Conservation (phyloP, 2,329 filamentous ascomycete genomes). For the Colletotrichum siamense region DNA sequence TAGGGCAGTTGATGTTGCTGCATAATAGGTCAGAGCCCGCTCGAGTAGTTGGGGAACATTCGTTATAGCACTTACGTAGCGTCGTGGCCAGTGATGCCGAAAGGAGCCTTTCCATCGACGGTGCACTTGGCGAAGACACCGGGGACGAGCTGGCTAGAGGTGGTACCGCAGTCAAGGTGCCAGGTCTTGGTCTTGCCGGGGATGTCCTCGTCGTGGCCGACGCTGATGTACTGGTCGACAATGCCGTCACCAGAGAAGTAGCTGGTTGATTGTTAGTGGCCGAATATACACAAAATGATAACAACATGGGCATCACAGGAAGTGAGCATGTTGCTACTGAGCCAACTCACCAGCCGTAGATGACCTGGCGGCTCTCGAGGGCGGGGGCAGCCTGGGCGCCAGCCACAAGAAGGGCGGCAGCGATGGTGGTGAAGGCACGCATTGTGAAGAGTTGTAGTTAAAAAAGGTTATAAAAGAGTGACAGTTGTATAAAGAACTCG, state of each 20-base stretch:
- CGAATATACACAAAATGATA: neutral
- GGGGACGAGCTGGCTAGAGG: neutral
- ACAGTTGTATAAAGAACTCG: neutral
- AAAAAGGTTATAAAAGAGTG: neutral
- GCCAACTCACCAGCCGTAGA: conserved; percentile 3
- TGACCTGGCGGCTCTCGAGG: neutral
- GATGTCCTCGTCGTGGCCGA: neutral
- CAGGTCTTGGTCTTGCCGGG: neutral
- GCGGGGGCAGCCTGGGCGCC: conserved; percentile 2
- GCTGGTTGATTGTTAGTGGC: neutral
- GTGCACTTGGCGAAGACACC: conserved; percentile 19
- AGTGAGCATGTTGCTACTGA: neutral
- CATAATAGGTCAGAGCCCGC: neutral
- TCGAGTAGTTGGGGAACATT: no score
- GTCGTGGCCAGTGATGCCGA: neutral
- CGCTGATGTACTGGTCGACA: neutral
- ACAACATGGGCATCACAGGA: neutral
- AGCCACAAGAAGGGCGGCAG: neutral
- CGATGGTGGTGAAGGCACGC: neutral
- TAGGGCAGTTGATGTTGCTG: conserved; percentile 13
- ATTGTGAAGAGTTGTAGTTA: neutral
- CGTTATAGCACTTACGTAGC: neutral
- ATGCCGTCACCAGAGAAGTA: conserved; percentile 5
- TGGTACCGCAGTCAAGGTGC: conserved; percentile 6
- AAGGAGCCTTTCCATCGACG: neutral